Conservation (phyloP, 129 eudicot species). For the Logfia minima region DNA sequence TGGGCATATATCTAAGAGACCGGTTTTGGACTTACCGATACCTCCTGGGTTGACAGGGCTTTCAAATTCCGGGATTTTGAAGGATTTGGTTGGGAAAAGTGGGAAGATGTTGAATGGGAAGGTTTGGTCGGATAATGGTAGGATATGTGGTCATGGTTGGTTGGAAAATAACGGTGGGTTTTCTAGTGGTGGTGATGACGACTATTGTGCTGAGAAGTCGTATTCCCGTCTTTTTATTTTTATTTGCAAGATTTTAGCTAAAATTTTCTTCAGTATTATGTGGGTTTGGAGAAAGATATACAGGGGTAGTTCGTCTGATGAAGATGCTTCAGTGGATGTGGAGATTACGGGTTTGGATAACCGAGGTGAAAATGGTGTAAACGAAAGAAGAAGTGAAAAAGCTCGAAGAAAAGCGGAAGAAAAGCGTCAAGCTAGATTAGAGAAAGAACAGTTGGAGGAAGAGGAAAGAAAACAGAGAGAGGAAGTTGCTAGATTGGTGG, state of each 20-base stretch:
- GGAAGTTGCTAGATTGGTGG: constrained; percentile 89
- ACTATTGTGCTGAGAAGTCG: constrained; percentile 66
- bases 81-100: constrained; percentile 77
- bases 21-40: constrained; percentile 69
- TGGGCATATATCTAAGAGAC: constrained; percentile 83
- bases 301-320: constrained; percentile 61
- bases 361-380: constrained; percentile 59
- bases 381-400: constrained; percentile 80
- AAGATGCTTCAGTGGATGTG: constrained; percentile 55
- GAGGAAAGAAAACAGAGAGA: constrained; percentile 95
- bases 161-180: constrained; percentile 52
- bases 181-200: constrained; percentile 46
- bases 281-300: constrained; percentile 73
- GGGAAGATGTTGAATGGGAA: constrained; percentile 78
- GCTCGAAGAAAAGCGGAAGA: constrained; percentile 97
- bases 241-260: constrained; percentile 49
- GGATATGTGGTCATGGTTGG: constrained; percentile 83
- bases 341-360: constrained; percentile 48
- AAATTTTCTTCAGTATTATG: constrained; percentile 50
- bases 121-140: constrained; percentile 68
- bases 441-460: constrained; percentile 80
- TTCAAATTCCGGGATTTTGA: constrained; percentile 69
- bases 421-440: constrained; percentile 86
- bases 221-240: constrained; percentile 53
- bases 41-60: constrained; percentile 61